Percentiles rank a stretch among this genome's conserved stretches.
Evolutionary conservation across 331 rosid genomes (phyloP).

Genomic region (Malus hybrid): DNA sequence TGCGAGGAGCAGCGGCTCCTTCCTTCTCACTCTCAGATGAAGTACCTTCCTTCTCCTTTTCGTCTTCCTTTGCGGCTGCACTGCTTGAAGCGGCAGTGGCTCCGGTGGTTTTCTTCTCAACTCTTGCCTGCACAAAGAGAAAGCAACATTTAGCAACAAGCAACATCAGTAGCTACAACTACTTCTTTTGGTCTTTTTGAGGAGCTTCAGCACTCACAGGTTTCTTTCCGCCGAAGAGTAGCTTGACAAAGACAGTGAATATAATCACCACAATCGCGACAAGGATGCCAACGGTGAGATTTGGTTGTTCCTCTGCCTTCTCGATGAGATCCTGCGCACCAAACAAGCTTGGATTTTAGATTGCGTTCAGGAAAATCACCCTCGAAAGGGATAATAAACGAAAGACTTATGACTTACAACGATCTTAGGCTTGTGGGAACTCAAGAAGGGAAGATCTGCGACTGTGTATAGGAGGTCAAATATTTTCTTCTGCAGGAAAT

Average conservation of each 20-base stretch:
- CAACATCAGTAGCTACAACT: not conserved
- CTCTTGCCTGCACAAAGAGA: slow-evolving; percentile 33
- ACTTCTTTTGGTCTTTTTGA: not conserved
- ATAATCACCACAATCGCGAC: slow-evolving; percentile 47
- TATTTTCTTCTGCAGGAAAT: slow-evolving; percentile 62
- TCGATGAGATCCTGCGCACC: slow-evolving; percentile 72
- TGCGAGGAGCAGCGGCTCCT: slow-evolving; percentile 39
- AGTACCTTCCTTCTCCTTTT: slow-evolving; percentile 21
- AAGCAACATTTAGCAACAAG: not conserved
- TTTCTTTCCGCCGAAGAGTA: slow-evolving; percentile 78
- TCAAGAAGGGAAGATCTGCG: slow-evolving; percentile 70
- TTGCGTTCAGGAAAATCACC: not conserved
- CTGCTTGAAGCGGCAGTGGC: slow-evolving; percentile 26
- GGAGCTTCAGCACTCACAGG: slow-evolving; percentile 33
- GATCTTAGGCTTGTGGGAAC: slow-evolving; percentile 52
- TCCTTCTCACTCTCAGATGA: slow-evolving; percentile 33
- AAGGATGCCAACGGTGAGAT: slow-evolving; percentile 67
- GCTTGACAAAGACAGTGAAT: slow-evolving; percentile 45
- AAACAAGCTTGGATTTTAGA: slow-evolving; percentile 4
- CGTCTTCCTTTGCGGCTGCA: slow-evolving; percentile 44
- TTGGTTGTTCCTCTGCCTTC: slow-evolving; percentile 79
- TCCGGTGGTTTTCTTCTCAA: slow-evolving; percentile 21
- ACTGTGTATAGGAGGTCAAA: slow-evolving; percentile 81
- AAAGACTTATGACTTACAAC: slow-evolving; percentile 31
- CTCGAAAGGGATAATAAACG: not conserved